Evolutionary conservation across 495 filamentous ascomycete species (phyloP).

Genomic region (Rostrohypoxylon terebratum): DNA sequence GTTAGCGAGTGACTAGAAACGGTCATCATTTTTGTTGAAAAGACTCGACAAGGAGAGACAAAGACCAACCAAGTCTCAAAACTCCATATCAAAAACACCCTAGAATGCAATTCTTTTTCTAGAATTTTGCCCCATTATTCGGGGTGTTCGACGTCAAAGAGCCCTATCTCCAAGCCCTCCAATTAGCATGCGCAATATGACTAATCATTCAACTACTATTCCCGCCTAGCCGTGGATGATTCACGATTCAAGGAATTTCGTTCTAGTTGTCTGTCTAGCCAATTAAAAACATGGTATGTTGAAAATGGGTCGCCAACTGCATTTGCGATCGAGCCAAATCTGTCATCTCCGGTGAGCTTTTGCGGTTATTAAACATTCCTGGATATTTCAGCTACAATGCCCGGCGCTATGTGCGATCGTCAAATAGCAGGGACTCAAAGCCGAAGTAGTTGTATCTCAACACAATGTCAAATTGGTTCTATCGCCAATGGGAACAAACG

Average conservation of each 20-base stretch:
- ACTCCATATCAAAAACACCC: not conserved
- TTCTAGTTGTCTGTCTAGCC: not conserved
- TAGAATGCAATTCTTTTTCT: not conserved
- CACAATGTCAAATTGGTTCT: not conserved
- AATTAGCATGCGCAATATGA: not conserved
- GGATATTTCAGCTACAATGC: not conserved
- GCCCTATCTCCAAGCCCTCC: not conserved
- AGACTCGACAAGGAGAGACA: not conserved
- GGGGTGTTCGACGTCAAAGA: not conserved
- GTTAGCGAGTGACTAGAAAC: not conserved
- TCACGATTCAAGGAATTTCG: not conserved
- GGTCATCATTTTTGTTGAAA: not conserved
- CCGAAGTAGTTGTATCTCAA: not conserved
- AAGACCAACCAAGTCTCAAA: not conserved
- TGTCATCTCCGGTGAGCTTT: not conserved
- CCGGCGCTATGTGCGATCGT: not conserved
- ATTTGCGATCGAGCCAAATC: no score
- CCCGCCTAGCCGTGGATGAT: not conserved
- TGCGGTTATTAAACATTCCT: not conserved
- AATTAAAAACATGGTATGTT: not conserved
- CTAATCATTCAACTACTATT: not conserved
- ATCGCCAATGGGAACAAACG: not conserved
- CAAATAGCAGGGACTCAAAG: not conserved
- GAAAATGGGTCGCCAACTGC: not conserved
- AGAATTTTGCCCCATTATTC: not conserved